Evolutionary conservation across 768 basidiomycete species (phyloP), one percentile per base, ranked within the genome.

Genomic region (Chalciporus chontae): DNA sequence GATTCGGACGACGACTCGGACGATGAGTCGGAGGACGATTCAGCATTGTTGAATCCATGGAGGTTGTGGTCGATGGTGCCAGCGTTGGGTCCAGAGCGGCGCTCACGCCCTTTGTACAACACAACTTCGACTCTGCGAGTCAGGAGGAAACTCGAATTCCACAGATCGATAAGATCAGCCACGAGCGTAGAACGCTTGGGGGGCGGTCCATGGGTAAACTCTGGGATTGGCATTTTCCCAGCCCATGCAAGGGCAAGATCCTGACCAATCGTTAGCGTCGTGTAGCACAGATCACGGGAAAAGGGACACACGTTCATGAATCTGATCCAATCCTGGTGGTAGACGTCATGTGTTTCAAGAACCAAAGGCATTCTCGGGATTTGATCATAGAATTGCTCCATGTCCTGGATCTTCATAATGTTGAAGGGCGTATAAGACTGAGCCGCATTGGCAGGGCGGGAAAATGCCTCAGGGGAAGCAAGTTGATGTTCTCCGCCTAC

Each of bases 91-190:
- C 90, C 89, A n/a, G 87, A 83, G 54, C 85, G 83, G 31, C 87
- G 80, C 66, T 89, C 83, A 41, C 77, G 79, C 38, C 90, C 90
- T 63, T 83, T 87, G 74, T 80, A 92, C n/a, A 93, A 73, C 31
- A 89, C 76, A 41, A 89, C 69, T 57, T 93, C 90, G n/a, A 87
- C 79, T 17, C 85, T 84, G 40, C 90, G 87, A 31, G 75, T 69
- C 48, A 77, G 62, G 76, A 90, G 90, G 69, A 90, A 93, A 8
- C 79, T 80, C 26, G 70, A 63, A 63, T 92, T 92, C 90, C 90
- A 93, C 24, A 87, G 70, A 53, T 90, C 81, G 55, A 92, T 71
- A 26, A 92, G 75, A 62, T 89, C 85, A n/a, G 79, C 79, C 10
- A 80, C 69, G 40, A 90, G 72, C 10, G 69, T 72, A 19, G 85